These are phyloP conservation scores for Aspergillus sp. DNA, from an alignment of 2,329 filamentous ascomycete genomes.

Conservation along the genomic window DNA sequence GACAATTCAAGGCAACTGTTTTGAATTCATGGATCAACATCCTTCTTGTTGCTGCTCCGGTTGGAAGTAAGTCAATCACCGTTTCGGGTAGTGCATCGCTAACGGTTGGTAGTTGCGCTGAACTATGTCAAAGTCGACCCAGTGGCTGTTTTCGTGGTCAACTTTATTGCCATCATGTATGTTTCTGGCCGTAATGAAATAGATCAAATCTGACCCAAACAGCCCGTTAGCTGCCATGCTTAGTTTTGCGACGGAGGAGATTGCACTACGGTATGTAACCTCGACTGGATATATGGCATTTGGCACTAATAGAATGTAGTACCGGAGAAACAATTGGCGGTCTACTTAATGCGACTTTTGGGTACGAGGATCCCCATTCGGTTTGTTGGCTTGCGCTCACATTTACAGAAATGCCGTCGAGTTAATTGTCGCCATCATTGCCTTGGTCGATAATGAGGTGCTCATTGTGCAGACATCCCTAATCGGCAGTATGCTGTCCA, in stretches of 20 bases:
- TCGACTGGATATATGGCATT: too few species aligned
- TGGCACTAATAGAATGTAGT: too few species aligned
- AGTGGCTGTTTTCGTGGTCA: constrained; percentile 76
- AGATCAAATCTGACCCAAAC: too few species aligned
- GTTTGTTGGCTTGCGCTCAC: constrained; percentile 7
- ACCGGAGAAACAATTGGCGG: constrained; percentile 85
- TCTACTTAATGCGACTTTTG: constrained; percentile 86
- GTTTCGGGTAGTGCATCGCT: too few species aligned
- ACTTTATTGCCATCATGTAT: constrained; percentile 83
- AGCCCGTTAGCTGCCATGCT: constrained; percentile 78
- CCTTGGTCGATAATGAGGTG: constrained; percentile 70
- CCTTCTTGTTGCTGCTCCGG: constrained; percentile 73
- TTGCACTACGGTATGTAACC: constrained; percentile 53
- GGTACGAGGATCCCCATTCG: constrained; percentile 35
- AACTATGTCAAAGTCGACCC: constrained; percentile 63
- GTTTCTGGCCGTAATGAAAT: too few species aligned
- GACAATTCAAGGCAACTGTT: constrained; percentile 63
- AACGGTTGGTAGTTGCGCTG: constrained; percentile 53
- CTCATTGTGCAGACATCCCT: constrained; percentile 90
- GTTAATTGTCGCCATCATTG: constrained; percentile 84
- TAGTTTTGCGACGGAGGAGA: constrained; percentile 85
- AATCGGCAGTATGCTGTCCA: constrained; percentile 88
- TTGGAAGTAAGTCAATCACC: constrained; percentile 52
- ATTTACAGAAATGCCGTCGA: constrained; percentile 73
- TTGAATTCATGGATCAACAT: constrained; percentile 87